Percentiles rank a stretch among this genome's conserved stretches.
phyloP scores from a whole-genome alignment of 176 grass and related monocot species.

The Hsuehochloa calcarea region DNA sequence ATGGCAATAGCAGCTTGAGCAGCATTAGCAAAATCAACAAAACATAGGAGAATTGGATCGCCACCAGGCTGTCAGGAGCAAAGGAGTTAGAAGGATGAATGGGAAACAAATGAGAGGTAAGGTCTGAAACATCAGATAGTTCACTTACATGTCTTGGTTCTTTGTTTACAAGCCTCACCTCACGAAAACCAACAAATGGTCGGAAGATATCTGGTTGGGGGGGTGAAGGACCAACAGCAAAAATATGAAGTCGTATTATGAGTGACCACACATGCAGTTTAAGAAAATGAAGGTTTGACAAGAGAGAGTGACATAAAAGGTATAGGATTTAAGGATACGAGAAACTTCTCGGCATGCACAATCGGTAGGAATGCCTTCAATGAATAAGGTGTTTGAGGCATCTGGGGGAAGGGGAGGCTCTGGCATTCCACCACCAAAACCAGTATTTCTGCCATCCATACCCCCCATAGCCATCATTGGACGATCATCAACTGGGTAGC shows the following conservation, averaged over 20 bases:
- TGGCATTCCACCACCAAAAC: constrained; percentile 59
- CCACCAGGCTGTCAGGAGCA: constrained; percentile 58
- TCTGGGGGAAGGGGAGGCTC: constrained; percentile 70
- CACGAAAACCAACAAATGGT: constrained; percentile 80
- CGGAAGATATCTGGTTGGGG: constrained; percentile 67
- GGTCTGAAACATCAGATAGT: not conserved
- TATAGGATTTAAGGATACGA: constrained; percentile 59
- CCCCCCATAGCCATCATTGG: constrained; percentile 43
- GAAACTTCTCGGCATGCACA: constrained; percentile 79
- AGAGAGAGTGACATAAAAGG: not conserved
- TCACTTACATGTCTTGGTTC: constrained; percentile 83
- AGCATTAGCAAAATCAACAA: constrained; percentile 77
- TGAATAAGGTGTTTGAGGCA: constrained; percentile 79
- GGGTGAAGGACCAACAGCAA: constrained; percentile 48
- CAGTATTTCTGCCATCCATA: constrained; percentile 55
- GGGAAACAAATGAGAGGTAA: not conserved
- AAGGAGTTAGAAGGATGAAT: constrained; percentile 26
- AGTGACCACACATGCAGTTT: not conserved
- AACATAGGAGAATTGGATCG: constrained; percentile 69
- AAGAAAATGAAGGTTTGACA: not conserved
- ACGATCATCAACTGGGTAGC: constrained; percentile 67
- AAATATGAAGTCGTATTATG: not conserved
- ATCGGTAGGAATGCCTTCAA: constrained; percentile 71
- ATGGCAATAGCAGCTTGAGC: constrained; percentile 69
- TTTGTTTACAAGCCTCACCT: constrained; percentile 86